phyloP scores from a whole-genome alignment of 768 basidiomycete genomes.

The Panellus pusillus region DNA sequence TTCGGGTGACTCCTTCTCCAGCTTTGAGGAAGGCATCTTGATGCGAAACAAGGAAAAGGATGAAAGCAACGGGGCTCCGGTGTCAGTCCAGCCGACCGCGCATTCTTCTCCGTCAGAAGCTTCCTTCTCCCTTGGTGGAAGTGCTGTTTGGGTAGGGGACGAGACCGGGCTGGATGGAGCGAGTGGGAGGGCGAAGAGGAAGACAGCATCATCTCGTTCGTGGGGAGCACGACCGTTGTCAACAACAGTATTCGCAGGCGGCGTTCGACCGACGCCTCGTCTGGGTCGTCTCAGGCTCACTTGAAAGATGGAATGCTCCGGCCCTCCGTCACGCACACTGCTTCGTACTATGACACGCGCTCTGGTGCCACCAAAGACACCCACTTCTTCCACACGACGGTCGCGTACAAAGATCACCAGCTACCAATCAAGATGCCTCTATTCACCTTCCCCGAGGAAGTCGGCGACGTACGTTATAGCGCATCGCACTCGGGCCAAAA shows the following conservation, averaged over 20 bases:
- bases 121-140: constrained; percentile 77
- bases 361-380: constrained; percentile 76
- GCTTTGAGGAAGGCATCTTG: constrained; percentile 69
- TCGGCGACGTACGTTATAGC: constrained; percentile 76
- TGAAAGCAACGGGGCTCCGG: constrained; percentile 35
- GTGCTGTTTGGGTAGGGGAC: constrained; percentile 83
- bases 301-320: constrained; percentile 41
- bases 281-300: constrained; percentile 60
- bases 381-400: constrained; percentile 87
- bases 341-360: constrained; percentile 47
- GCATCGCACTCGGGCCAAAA: not conserved
- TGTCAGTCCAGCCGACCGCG: constrained; percentile 21
- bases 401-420: constrained; percentile 79
- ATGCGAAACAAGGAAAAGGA: constrained; percentile 40
- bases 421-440: constrained; percentile 92
- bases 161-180: constrained; percentile 59
- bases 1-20: constrained; percentile 63
- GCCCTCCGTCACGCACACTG: constrained; percentile 35
- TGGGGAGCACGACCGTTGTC: constrained; percentile 39
- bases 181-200: constrained; percentile 46
- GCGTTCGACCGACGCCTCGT: constrained; percentile 73
- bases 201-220: constrained; percentile 41
- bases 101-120: constrained; percentile 66
- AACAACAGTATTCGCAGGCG: constrained; percentile 44
- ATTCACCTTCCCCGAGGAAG: constrained; percentile 88